Evolutionary conservation across 108 stramenopile genomes (phyloP), one percentile per base, ranked within the genome.

Genomic region (Skeletonema potamos): DNA sequence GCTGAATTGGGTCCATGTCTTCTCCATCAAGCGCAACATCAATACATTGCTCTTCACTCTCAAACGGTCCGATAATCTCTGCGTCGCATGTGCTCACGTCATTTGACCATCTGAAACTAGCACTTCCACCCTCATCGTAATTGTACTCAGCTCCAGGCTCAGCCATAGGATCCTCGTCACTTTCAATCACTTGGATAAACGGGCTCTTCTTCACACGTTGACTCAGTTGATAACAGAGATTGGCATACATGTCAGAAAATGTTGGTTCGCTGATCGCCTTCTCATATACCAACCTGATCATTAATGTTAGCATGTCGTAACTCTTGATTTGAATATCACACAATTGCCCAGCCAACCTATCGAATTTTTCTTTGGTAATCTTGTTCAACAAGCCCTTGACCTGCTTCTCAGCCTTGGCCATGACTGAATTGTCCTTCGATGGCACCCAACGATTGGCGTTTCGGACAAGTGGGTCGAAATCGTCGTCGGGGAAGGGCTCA

Each of bases 321-420:
- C 84, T 87, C 17, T 63, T 30, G 58, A 96, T 88, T 18, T 85
- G 91, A 59, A 96, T 92, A 37, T 92, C 87, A 33, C 84, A 72
- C 73, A 96, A 90, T 71, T 94, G 92, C 33, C 46, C 58, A 11
- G 90, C 66, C 30, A 96, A 66, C 61, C 85, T 77, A 57, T 88
- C 90, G 70, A 96, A 96, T 71, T 96, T 96, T 48, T 94, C 92
- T 62, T 92, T 92, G 27, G 95, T 92, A 82, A 96, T 91, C 81
- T 96, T 96, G 82, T 96, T 96, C 66, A 96, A 72, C 54, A 96
- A 88, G 54, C 88, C 80, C 76, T 92, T 92, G 65, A 96, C 85
- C 68, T 88, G 77, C 82, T 96, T 96, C 29, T 91, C 87, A 4
- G 88, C 82, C 54, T 82, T 83, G 29, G 76, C 89, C 59, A 89